Conservation (phyloP, 108 stramenopile species). For the Seminavis robusta region DNA sequence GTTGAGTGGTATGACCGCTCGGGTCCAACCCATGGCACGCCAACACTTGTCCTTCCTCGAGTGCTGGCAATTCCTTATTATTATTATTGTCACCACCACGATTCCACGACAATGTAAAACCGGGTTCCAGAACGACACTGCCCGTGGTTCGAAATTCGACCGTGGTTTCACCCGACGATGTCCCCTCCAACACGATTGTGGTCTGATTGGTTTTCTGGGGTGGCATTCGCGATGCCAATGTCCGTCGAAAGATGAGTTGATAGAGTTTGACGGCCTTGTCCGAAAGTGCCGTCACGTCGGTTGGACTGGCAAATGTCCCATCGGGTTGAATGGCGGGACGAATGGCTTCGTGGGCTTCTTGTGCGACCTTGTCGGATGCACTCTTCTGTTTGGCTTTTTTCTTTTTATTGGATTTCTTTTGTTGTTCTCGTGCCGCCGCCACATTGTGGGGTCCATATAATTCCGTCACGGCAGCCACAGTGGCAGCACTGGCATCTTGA, state of each 20-base stretch:
- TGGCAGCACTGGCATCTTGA: conserved; percentile 37
- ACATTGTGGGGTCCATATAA: conserved; percentile 34
- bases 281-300: conserved; percentile 6
- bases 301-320: conserved; percentile 29
- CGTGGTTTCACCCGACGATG: conserved; percentile 9
- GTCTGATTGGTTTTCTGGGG: conserved; percentile 54
- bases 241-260: conserved; percentile 55
- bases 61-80: conserved; percentile 22
- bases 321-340: conserved; percentile 59
- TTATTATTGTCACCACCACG: conserved; percentile 4
- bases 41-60: conserved; percentile 38
- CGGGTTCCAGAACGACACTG: conserved; percentile 46
- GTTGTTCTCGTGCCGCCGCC: background rate
- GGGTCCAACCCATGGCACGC: conserved; percentile 14
- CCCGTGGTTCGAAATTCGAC: conserved; percentile 40
- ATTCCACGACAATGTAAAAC: conserved; percentile 28
- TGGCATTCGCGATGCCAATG: conserved; percentile 63
- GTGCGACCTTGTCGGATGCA: conserved; percentile 39
- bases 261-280: conserved; percentile 44
- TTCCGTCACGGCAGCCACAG: conserved; percentile 14
- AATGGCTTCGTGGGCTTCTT: conserved; percentile 88
- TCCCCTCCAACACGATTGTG: conserved; percentile 31
- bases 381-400: conserved; percentile 15
- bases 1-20: conserved; percentile 39
- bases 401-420: conserved; percentile 5